Base-by-base conservation (phyloP, 148 eudicot genomes). In the Dysphania ambrosioides region DNA sequence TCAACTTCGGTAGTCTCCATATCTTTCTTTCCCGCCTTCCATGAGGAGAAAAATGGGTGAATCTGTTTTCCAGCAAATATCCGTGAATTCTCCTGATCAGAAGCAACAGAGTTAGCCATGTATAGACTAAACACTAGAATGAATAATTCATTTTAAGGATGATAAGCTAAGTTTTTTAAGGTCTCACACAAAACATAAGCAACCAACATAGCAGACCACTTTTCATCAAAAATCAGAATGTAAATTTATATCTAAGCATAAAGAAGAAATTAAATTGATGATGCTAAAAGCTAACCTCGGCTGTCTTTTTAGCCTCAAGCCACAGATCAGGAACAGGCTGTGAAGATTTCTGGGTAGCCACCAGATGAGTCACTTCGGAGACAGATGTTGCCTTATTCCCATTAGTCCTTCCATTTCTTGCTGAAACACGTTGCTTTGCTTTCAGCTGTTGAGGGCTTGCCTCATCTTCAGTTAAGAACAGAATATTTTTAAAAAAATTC, bases 1-100 rank as follows among this genome's bases (percentile, higher is more conserved):
- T 85, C 92, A 73, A 53, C 66, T 75, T 80, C 83, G 77, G 36
- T 68, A 32, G 64, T 73, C 72, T 85, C 88, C 80, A 79, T 82
- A 66, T 64, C 83, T 79, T 77, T 85, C 83, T 87, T 95, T 34
- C 82, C 86, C 73, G 66, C 77, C 87, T 89, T 90, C 80, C 78
- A 49, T 36, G 87, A 83, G 38, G 88, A 84, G 77, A 95, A 95
- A 83, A 95, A 95, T 41, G 98, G 98, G 80, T 95, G 98, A 49
- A 95, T 61, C 83, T 92, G 87, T 71, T 82, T 90, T 81, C 97
- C 98, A 36, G 86, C 84, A 88, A 83, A 95, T 75, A 90, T 77
- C 29, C 93, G 96, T 64, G 92, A 88, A 80, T 92, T 87, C 83
- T 95, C 98, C 98, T 95, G 91, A 72, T 69, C 59, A 80, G 53